Conservation (phyloP, 495 filamentous ascomycete species). For the Lasiosphaeria hispida region DNA sequence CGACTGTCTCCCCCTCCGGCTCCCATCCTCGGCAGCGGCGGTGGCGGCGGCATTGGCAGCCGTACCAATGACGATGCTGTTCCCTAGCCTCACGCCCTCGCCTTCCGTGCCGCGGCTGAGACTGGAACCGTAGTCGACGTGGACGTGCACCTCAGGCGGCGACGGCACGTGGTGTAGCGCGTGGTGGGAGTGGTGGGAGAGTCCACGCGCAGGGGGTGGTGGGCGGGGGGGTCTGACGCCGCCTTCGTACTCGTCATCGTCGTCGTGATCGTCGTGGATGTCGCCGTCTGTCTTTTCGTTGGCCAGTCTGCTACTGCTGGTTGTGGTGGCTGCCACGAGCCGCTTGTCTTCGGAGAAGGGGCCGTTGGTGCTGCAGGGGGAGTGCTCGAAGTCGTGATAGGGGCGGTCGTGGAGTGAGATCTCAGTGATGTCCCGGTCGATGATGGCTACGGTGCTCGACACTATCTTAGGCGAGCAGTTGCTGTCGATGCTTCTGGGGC, state of each 20-base stretch:
- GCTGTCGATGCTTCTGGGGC: slow-evolving; percentile 11
- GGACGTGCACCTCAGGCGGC: slow-evolving; percentile 22
- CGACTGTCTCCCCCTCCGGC: too few species aligned
- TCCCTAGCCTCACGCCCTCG: slow-evolving; percentile 17
- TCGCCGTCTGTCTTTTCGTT: neutral
- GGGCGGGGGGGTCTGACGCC: too few species aligned
- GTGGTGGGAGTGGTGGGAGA: too few species aligned
- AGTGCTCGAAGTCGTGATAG: neutral
- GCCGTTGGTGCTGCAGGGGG: slow-evolving; percentile 13
- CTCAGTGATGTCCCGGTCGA: slow-evolving; percentile 19
- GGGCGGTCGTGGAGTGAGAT: slow-evolving; percentile 15
- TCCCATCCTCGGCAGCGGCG: too few species aligned
- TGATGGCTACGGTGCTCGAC: slow-evolving; percentile 23
- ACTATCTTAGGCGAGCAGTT: slow-evolving; percentile 14
- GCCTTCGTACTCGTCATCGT: neutral
- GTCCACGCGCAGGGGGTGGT: too few species aligned
- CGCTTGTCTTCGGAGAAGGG: slow-evolving; percentile 14
- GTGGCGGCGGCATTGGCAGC: neutral
- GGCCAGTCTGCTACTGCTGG: neutral
- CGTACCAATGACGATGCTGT: slow-evolving; percentile 21
- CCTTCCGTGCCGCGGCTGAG: slow-evolving; percentile 13
- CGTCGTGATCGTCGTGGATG: neutral
- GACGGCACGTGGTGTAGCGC: neutral
- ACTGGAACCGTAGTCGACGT: slow-evolving; percentile 24
- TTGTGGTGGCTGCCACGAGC: neutral